Conservation (phyloP, 2,329 filamentous ascomycete species). For the Myriosclerotinia duriaeana region DNA sequence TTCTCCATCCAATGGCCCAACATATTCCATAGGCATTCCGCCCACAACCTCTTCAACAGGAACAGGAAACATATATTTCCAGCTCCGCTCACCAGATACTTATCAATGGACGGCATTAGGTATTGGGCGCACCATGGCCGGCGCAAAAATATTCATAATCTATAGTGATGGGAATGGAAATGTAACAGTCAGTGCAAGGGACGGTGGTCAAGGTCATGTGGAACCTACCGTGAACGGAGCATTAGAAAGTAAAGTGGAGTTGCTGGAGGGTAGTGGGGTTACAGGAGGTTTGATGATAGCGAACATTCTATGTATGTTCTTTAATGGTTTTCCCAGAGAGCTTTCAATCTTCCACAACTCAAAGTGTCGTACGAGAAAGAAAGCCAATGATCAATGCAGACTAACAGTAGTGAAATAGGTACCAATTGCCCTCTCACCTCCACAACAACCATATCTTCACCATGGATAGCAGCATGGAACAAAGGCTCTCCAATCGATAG, state of each 20-base stretch:
- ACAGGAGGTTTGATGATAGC: conserved; percentile 53
- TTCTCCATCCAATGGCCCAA: conserved; percentile 24
- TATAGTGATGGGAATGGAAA: conserved; percentile 53
- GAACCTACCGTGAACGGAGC: conserved; percentile 46
- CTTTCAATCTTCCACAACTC: background rate
- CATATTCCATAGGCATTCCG: conserved; percentile 34
- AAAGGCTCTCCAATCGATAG: conserved; percentile 31
- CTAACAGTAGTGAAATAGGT: background rate
- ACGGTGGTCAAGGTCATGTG: conserved; percentile 44
- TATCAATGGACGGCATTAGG: conserved; percentile 58
- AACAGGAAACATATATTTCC: conserved; percentile 55
- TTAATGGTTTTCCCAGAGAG: no score
- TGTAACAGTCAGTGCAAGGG: conserved; percentile 56
- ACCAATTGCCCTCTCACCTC: conserved; percentile 31
- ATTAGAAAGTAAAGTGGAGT: conserved; percentile 43
- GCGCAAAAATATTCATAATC: conserved; percentile 59
- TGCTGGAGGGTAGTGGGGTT: conserved; percentile 56
- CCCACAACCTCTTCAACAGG: conserved; percentile 20
- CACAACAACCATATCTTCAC: conserved; percentile 27
- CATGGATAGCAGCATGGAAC: conserved; percentile 38
- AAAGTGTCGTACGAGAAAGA: background rate
- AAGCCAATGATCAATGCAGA: background rate
- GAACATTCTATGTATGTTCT: conserved; percentile 51
- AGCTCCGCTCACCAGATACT: conserved; percentile 52
- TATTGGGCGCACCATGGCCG: conserved; percentile 55